Conservation (phyloP, 495 filamentous ascomycete species). For the Arthonia radiata region DNA sequence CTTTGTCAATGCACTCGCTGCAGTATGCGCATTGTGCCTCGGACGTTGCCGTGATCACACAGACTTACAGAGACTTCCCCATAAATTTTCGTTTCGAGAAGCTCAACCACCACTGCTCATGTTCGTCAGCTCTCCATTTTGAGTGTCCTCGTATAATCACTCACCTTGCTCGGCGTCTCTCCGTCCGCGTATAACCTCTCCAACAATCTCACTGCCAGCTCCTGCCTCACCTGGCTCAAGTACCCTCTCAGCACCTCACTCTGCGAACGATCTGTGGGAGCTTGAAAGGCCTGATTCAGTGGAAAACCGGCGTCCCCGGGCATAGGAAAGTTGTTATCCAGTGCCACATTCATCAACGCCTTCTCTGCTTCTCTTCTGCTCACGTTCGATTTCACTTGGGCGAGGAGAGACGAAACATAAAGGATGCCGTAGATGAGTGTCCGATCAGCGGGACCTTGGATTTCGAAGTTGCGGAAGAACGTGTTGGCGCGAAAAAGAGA, state of each 20-base stretch:
- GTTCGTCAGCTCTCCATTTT: not conserved
- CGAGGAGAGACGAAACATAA: constrained; percentile 69
- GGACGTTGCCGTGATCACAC: no score
- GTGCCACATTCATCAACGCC: constrained; percentile 38
- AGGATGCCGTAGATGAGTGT: constrained; percentile 91
- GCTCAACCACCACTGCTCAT: constrained; percentile 71
- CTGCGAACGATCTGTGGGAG: constrained; percentile 64
- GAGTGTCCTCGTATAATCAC: constrained; percentile 3
- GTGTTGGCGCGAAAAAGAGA: constrained; percentile 92
- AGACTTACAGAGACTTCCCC: constrained; percentile 38
- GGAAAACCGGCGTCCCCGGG: constrained; percentile 89
- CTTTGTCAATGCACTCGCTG: no score
- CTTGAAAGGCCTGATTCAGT: constrained; percentile 63
- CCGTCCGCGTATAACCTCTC: constrained; percentile 71
- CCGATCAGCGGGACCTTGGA: constrained; percentile 86
- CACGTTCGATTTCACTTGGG: constrained; percentile 57
- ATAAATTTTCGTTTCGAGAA: constrained; percentile 98
- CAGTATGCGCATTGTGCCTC: no score
- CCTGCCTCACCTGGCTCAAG: constrained; percentile 75
- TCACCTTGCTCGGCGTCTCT: constrained; percentile 58
- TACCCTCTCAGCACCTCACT: constrained; percentile 72
- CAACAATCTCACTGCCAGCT: constrained; percentile 58
- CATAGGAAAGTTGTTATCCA: constrained; percentile 74
- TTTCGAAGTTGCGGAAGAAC: constrained; percentile 97
- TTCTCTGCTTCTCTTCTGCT: constrained; percentile 20